Conservation (phyloP, 345 rosid genomes). For the Rhodomyrtus tomentosa region DNA sequence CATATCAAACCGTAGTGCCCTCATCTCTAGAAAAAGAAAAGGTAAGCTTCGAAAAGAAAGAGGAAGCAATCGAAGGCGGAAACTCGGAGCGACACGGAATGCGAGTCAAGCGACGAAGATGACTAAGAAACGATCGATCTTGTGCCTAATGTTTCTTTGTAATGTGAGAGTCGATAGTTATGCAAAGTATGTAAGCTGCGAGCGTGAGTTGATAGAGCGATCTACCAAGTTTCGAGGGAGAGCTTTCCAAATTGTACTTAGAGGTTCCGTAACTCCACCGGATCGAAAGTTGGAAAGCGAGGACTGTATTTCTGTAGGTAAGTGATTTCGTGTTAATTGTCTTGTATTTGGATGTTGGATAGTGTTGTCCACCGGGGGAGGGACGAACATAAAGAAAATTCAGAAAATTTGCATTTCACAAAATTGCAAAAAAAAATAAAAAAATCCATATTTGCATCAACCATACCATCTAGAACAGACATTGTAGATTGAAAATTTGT, state of each 20-base stretch:
- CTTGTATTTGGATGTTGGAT: neutral
- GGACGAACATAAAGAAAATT: neutral
- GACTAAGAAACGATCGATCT: too few relatives aligned
- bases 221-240: too few relatives aligned
- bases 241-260: neutral
- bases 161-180: too few relatives aligned
- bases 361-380: neutral
- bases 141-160: too few relatives aligned
- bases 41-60: too few relatives aligned
- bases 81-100: too few relatives aligned
- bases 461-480: accelerated
- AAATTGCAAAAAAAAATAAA: neutral
- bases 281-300: neutral
- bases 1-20: too few relatives aligned
- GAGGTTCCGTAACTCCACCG: neutral
- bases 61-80: too few relatives aligned
- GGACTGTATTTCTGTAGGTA: neutral
- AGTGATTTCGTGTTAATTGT: neutral
- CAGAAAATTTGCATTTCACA: neutral
- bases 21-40: too few relatives aligned
- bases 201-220: too few relatives aligned
- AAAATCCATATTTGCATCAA: accelerated
- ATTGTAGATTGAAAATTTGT: accelerated
- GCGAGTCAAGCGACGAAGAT: too few relatives aligned
- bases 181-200: too few relatives aligned